Evolutionary conservation across 2,329 filamentous ascomycete species (phyloP).

Genomic region (Cordyceps fumosorosea): DNA sequence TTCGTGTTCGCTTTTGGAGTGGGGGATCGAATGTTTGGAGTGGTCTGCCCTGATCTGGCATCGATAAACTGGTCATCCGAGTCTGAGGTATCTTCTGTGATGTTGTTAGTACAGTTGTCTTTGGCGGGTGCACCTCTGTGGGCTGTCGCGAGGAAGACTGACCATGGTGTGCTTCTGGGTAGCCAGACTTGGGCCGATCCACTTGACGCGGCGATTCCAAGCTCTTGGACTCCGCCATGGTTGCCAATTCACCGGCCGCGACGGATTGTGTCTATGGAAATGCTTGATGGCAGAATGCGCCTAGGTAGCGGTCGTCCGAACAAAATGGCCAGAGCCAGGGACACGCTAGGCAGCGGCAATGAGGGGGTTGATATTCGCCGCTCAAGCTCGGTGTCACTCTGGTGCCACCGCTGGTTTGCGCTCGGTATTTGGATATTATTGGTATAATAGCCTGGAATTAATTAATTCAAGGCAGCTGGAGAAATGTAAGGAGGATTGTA

Average conservation of each 20-base stretch:
- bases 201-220: neutral
- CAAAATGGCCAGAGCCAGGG: neutral
- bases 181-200: neutral
- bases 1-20: slow-evolving; percentile 54
- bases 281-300: neutral
- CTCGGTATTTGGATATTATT: neutral
- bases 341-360: neutral
- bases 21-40: slow-evolving; percentile 39
- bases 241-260: neutral
- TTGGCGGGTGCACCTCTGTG: neutral
- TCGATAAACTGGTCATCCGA: slow-evolving; percentile 66
- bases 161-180: slow-evolving; percentile 21
- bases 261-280: neutral
- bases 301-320: neutral
- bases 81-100: slow-evolving; percentile 46
- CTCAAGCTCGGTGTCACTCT: neutral
- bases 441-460: neutral
- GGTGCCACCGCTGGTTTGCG: neutral
- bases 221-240: neutral
- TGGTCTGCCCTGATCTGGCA: slow-evolving; percentile 48
- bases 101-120: neutral
- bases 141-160: slow-evolving; percentile 12
- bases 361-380: neutral
- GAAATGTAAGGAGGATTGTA: neutral
- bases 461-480: neutral